Conservation (phyloP, 345 rosid species). For the Boechera stricta region DNA sequence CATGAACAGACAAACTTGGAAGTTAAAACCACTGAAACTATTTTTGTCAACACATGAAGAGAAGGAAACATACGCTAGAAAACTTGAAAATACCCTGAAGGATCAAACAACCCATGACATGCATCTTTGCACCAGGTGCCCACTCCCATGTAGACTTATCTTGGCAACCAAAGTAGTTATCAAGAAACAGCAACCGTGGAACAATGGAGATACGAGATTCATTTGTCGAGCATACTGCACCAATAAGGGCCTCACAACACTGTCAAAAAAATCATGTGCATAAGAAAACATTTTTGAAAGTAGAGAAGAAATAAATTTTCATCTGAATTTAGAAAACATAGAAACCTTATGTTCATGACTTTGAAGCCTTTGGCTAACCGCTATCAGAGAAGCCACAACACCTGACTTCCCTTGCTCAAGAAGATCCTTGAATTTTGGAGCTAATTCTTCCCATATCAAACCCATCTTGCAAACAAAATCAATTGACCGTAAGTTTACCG, state of each 20-base stretch:
- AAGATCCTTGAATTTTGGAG: constrained; percentile 74
- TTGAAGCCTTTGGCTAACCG: constrained; percentile 73
- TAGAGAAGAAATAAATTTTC: background rate
- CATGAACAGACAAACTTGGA: constrained; percentile 30
- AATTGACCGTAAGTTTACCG: constrained; percentile 14
- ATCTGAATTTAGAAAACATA: constrained; percentile 25
- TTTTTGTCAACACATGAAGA: constrained; percentile 18
- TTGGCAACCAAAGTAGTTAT: constrained; percentile 64
- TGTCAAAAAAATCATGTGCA: constrained; percentile 44
- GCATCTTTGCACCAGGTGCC: constrained; percentile 77
- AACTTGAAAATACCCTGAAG: constrained; percentile 84
- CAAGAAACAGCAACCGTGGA: constrained; percentile 82
- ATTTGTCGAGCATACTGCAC: constrained; percentile 61
- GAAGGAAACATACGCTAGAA: constrained; percentile 65
- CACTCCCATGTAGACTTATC: constrained; percentile 78
- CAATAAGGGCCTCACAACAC: constrained; percentile 86
- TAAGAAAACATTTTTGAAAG: background rate
- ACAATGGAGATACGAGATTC: constrained; percentile 65
- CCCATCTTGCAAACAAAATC: constrained; percentile 63
- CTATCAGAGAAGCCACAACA: constrained; percentile 83
- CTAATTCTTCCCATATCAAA: constrained; percentile 79
- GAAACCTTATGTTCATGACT: constrained; percentile 71
- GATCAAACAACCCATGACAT: constrained; percentile 84
- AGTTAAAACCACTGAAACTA: constrained; percentile 9
- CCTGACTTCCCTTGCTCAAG: constrained; percentile 87